phyloP scores from a whole-genome alignment of 768 basidiomycete genomes.

The Myochromella boudieri region DNA sequence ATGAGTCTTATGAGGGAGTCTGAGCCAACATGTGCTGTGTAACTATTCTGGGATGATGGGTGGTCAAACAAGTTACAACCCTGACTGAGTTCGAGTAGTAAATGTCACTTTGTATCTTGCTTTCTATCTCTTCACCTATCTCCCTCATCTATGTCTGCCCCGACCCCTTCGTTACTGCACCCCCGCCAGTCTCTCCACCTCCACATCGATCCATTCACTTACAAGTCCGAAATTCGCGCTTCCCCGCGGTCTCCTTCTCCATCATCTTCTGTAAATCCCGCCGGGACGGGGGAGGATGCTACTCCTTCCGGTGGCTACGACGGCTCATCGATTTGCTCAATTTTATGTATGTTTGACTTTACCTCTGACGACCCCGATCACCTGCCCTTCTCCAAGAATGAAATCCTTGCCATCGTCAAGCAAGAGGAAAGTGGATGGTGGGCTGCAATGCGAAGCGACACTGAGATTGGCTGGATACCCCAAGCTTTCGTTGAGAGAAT shows the following conservation, averaged over 20 bases:
- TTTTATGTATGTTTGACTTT: slow-evolving; percentile 71
- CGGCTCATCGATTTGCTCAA: slow-evolving; percentile 45
- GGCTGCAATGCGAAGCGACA: slow-evolving; percentile 64
- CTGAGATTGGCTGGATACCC: slow-evolving; percentile 75
- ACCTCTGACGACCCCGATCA: slow-evolving; percentile 58
- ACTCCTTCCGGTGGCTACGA: slow-evolving; percentile 29
- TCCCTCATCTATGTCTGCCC: slow-evolving; percentile 22
- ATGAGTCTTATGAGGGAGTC: too few species aligned
- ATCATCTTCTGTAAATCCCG: slow-evolving; percentile 31
- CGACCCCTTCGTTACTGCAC: slow-evolving; percentile 31
- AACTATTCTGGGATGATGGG: not conserved
- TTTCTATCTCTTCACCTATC: not conserved
- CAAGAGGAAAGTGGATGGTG: slow-evolving; percentile 79
- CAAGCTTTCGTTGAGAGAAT: slow-evolving; percentile 64
- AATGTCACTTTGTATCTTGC: slow-evolving; percentile 1
- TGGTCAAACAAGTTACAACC: not conserved
- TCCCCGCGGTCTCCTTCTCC: slow-evolving; percentile 34
- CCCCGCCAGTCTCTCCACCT: slow-evolving; percentile 41
- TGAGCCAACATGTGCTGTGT: too few species aligned
- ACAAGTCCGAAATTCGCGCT: slow-evolving; percentile 25
- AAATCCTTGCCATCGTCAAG: slow-evolving; percentile 67
- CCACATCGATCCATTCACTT: slow-evolving; percentile 36
- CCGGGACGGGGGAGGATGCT: slow-evolving; percentile 28
- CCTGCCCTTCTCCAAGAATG: slow-evolving; percentile 62
- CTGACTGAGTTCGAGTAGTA: not conserved